A percentile compares a stretch with the other conserved stretches of the same genome.
Evolutionary conservation across 2,329 filamentous ascomycete species (phyloP).

Genomic region (Aspergillus sp.): DNA sequence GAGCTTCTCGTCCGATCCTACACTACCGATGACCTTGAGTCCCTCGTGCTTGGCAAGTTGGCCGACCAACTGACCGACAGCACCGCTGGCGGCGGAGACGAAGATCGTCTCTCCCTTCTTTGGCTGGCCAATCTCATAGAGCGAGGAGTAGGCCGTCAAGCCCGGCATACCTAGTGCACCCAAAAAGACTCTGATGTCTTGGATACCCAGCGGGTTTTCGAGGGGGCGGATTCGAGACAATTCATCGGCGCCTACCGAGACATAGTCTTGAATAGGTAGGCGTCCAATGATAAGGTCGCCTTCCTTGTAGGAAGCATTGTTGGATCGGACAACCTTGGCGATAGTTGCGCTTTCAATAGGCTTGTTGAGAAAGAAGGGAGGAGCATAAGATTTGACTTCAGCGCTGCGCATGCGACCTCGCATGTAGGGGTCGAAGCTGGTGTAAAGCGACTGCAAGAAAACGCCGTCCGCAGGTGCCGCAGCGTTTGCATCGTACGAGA

Average conservation of each 20-base stretch:
- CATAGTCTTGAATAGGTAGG: constrained; percentile 69
- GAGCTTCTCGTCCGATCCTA: constrained; percentile 77
- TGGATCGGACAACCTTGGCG: constrained; percentile 69
- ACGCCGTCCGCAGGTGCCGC: constrained; percentile 65
- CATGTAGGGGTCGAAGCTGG: constrained; percentile 82
- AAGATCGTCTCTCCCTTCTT: constrained; percentile 80
- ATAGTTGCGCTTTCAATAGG: constrained; percentile 66
- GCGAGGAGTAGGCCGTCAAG: constrained; percentile 70
- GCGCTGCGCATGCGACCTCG: constrained; percentile 73
- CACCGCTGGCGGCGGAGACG: constrained; percentile 75
- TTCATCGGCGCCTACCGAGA: constrained; percentile 52
- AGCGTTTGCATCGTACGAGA: constrained; percentile 61
- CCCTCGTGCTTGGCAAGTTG: constrained; percentile 82
- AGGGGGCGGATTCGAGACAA: constrained; percentile 54
- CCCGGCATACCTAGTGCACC: constrained; percentile 78
- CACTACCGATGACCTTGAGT: constrained; percentile 74
- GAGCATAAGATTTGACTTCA: constrained; percentile 64
- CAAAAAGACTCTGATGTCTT: constrained; percentile 60
- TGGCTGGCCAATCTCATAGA: constrained; percentile 73
- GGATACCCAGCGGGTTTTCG: constrained; percentile 61
- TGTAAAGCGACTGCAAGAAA: constrained; percentile 67
- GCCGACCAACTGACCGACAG: constrained; percentile 79
- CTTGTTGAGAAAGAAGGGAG: constrained; percentile 60
- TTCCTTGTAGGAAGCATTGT: constrained; percentile 59
- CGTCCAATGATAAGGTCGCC: constrained; percentile 66